Evolutionary conservation across 139 green algal species (phyloP), one percentile per base, ranked within the genome.

Genomic region (Mychonastes homosphaera): DNA sequence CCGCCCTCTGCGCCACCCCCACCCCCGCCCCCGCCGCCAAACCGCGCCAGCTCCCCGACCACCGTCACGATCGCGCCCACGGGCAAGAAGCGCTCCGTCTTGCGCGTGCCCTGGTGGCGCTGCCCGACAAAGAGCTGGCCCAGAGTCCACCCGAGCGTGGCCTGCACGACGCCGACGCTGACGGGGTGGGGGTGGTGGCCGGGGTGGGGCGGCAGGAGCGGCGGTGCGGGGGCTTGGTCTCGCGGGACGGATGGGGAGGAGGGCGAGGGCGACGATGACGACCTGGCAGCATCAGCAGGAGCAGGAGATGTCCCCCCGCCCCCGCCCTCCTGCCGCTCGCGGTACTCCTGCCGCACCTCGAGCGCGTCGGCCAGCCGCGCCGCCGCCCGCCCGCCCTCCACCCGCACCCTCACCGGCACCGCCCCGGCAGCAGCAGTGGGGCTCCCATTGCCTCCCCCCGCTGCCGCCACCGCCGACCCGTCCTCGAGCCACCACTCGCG

Each of bases 1-100:
- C n/a, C n/a, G n/a, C n/a, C n/a, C n/a, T n/a, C n/a, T n/a, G n/a
- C n/a, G n/a, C n/a, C n/a, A n/a, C n/a, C n/a, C n/a, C n/a, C n/a
- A n/a, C n/a, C n/a, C n/a, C n/a, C n/a, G n/a, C n/a, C n/a, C n/a
- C n/a, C n/a, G n/a, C n/a, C n/a, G n/a, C n/a, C n/a, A n/a, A n/a
- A n/a, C n/a, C n/a, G n/a, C n/a, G 61, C 38, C n/a, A 78, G 61
- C 64, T 82, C 66, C 3, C 75, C 75, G 0, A 82, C 64, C 8
- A 77, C 63, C 6, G 70, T 82, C 3, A 82, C 45, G 13, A 73
- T 45, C 2, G 70, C 62, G 13, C 72, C 64, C 15, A 73, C 43
- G 6, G 75, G 70, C 27, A 82, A 29, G 47, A 66, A 82, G 3
- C 63, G 60, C 56, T 67, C 61, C 4, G 50, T 67, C 21, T 34